These are phyloP conservation scores for Calonectria pauciramosa DNA, from an alignment of 2,329 filamentous ascomycete genomes.

Conservation along the genomic window DNA sequence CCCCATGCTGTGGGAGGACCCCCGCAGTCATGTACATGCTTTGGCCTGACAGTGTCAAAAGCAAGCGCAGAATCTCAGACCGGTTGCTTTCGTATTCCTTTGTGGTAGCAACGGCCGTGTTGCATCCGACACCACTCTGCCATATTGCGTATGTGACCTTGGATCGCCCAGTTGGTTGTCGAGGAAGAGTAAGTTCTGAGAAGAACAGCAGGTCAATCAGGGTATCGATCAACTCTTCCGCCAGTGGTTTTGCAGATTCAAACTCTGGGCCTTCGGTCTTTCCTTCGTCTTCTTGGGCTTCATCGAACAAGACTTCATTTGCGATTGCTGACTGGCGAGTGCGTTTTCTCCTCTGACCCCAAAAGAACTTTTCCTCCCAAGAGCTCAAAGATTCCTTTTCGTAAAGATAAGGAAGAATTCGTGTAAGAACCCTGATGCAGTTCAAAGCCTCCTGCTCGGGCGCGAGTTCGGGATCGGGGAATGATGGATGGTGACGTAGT, in stretches of 20 bases:
- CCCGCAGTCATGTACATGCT: constrained; percentile 93
- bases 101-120: constrained; percentile 86
- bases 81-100: constrained; percentile 95
- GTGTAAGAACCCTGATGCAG: constrained; percentile 91
- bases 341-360: constrained; percentile 80
- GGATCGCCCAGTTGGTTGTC: constrained; percentile 76
- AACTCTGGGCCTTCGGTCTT: constrained; percentile 71
- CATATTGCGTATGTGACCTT: constrained; percentile 96
- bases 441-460: constrained; percentile 92
- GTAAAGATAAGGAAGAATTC: constrained; percentile 91
- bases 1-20: constrained; percentile 84
- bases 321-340: constrained; percentile 76
- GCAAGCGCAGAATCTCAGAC: constrained; percentile 87
- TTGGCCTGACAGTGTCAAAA: constrained; percentile 88
- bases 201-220: constrained; percentile 93
- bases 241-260: constrained; percentile 87
- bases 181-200: constrained; percentile 87
- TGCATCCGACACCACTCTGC: constrained; percentile 98
- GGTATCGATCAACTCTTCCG: constrained; percentile 92
- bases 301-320: constrained; percentile 88
- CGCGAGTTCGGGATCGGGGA: constrained; percentile 87
- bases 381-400: constrained; percentile 84
- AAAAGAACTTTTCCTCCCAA: constrained; percentile 97
- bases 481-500: constrained; percentile 89
- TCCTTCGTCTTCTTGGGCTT: constrained; percentile 68